Evolutionary conservation across 352 stramenopile genomes (phyloP), one percentile per base, ranked within the genome.

Genomic region (Pythium graminicola): DNA sequence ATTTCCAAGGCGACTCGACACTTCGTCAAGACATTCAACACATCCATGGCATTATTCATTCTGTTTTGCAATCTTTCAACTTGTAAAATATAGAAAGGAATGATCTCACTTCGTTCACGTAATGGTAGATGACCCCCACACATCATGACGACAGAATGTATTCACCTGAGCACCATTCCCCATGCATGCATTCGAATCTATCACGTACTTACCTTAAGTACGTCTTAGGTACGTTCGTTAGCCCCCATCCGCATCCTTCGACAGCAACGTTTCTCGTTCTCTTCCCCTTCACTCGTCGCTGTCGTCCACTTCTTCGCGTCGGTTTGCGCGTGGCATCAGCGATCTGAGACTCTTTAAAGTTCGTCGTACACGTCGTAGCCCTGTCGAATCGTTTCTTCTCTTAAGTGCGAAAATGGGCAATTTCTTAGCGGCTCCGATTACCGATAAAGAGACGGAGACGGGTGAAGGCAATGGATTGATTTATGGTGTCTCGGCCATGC

Each of bases 341-440:
- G n/a, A n/a, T n/a, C n/a, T n/a, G n/a, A n/a, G n/a, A n/a, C n/a
- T n/a, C 41, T 27, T 28, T 13, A 45, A 28, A 27, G 35, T 53
- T 53, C 47, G 58, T 48, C 47, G 51, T 27, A 28, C 29, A 22
- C 49, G 49, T 39, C 49, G 49, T 39, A 56, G 10, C 13, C 49
- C 49, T 13, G 8, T 45, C 49, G 50, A 57, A 22, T 57, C 50
- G 50, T 40, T 44, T 1, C 13, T 14, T 10, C 50, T 57, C 6
- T 40, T 57, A 22, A 50, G n/a, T 38, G 4, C 22, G 53, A 54
- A 22, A 58, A 92, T 92, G 81, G 81, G 81, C 54, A 92, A 92
- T 64, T 89, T 89, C 64, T 63, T 92, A 36, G 69, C 75, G 50
- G 72, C 73, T 20, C 81, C 81, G 41, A 78, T 89, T 42, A 91